Percentiles rank a stretch among this genome's conserved stretches.
phyloP scores from a whole-genome alignment of 2,329 filamentous ascomycete species.

The Emergomyces orientalis region DNA sequence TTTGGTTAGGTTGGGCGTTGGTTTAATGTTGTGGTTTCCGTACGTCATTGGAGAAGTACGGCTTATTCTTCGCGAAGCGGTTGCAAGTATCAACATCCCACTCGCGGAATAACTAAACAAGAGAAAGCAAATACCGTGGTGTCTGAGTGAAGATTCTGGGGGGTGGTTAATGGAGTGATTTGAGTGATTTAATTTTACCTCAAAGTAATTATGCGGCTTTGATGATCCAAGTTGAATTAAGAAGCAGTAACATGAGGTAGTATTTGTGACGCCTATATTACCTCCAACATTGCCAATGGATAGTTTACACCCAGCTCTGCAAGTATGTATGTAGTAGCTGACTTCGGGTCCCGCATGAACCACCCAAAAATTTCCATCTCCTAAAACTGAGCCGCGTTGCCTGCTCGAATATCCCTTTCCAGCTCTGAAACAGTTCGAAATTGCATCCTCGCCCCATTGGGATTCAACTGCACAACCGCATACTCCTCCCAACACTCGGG shows the following conservation, averaged over 20 bases:
- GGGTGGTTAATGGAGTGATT: too few relatives aligned
- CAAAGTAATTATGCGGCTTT: neutral
- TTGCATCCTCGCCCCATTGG: neutral
- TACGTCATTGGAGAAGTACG: too few relatives aligned
- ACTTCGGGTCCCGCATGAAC: neutral
- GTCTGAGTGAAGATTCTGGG: too few relatives aligned
- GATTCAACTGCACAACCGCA: neutral
- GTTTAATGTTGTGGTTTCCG: too few relatives aligned
- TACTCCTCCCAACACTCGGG: neutral
- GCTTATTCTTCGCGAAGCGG: too few relatives aligned
- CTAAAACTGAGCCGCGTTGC: neutral
- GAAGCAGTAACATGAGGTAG: neutral
- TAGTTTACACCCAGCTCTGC: neutral
- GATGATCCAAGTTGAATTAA: neutral
- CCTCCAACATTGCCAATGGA: neutral
- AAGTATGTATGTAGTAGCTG: too few relatives aligned
- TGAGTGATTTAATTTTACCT: neutral
- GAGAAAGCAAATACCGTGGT: too few relatives aligned
- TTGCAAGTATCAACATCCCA: too few relatives aligned
- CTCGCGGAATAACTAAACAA: too few relatives aligned
- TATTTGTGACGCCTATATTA: neutral
- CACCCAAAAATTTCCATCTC: neutral
- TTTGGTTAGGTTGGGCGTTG: too few relatives aligned
- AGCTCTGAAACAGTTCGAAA: constrained; percentile 7
- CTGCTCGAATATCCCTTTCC: neutral